Evolutionary conservation across 192 early-diverging fungal genomes (phyloP).

Genomic region (Rhizoclosmatium globosum): DNA sequence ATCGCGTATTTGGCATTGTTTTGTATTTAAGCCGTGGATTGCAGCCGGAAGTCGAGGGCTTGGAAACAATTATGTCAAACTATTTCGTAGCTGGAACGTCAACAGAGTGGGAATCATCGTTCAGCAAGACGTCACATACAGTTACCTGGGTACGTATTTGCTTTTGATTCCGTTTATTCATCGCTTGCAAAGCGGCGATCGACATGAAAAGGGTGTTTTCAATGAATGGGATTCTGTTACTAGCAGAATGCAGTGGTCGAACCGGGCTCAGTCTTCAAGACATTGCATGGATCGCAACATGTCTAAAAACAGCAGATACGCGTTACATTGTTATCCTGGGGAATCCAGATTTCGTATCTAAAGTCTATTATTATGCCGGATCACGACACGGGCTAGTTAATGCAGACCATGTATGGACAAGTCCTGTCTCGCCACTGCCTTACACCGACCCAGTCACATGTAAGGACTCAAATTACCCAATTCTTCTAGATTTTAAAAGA

Average conservation of each 20-base stretch:
- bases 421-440: neutral
- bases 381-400: neutral
- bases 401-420: neutral
- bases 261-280: neutral
- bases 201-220: neutral
- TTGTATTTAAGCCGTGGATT: neutral
- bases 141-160: neutral
- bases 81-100: neutral
- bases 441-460: neutral
- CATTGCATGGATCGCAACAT: neutral
- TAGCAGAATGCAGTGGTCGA: neutral
- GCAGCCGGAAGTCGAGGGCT: neutral
- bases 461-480: neutral
- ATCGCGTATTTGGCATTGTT: neutral
- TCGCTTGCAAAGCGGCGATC: neutral
- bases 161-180: neutral
- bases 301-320: neutral
- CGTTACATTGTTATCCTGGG: neutral
- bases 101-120: neutral
- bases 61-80: neutral
- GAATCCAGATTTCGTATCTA: neutral
- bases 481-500: too few relatives aligned
- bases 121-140: neutral
- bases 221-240: neutral
- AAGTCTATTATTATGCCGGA: neutral